Evolutionary conservation across 1,284 basidiomycete genomes (phyloP), one percentile per base, ranked within the genome.

Genomic region (Ustilago shanxiensis): DNA sequence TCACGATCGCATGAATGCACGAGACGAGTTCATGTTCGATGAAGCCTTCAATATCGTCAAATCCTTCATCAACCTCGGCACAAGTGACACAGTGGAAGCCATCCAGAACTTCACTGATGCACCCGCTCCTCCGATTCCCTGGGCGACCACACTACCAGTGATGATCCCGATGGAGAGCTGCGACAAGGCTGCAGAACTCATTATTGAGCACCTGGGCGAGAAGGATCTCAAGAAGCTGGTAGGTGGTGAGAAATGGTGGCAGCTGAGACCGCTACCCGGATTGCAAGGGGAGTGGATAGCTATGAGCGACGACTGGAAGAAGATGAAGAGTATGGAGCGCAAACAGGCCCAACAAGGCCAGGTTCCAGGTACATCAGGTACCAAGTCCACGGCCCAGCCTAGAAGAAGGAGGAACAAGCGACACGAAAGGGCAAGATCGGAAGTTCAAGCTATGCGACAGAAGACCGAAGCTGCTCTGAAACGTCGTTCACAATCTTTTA

Each of bases 211-310:
- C 1, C 89, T 99, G 13, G 95, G 96, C 0, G 94, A 95, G 10
- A 90, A 93, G 74, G 92, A 87, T 92, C 33, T 93, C 10, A 90
- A 90, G 76, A 90, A 89, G 60, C 85, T 95, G 28, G 91, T 95
- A 1, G 95, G 95, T 18, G 96, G 95, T 1, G 91, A 91, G 8
- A 95, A 95, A 82, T 98, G 96, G 95, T 98, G 95, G 96, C 95
- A 86, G 81, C 53, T 86, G n/a, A 79, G 83, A 58, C 68, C 91
- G 37, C 47, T 82, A 47, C 89, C 45, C 55, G 94, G 93, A 20
- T 88, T 95, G 13, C 91, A 94, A 79, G 94, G 90, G 2, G 94
- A 98, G 86, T 98, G 95, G 95, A 92, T 98, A 57, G 91, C 91
- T 31, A 88, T 83, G 79, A 79, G 79, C 29, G 60, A 73, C 51